Evolutionary conservation across 768 basidiomycete species (phyloP), one percentile per base, ranked within the genome.

Genomic region (Inosperma sp.): DNA sequence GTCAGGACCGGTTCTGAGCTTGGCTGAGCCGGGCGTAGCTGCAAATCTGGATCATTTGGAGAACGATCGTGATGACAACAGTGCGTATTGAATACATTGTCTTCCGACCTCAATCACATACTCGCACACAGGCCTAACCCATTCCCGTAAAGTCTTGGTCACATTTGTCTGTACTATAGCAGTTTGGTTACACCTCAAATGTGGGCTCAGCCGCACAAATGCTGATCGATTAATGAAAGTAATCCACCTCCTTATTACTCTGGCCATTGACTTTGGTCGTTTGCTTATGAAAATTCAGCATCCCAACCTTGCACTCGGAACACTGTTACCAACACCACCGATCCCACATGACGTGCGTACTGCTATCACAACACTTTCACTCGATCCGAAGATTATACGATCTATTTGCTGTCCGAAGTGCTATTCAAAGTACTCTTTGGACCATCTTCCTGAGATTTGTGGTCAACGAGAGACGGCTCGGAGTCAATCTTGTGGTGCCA

Each of bases 371-470:
- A 27, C 7, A 1, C 29, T 43, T 9, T 52, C 51, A 10, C n/a
- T 62, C 21, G 59, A 66, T 17, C 62, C 62, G 33, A 58, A 61
- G 1, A 57, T 66, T 22, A 53, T 53, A 3, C 51, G 56, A 5
- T 59, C 56, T 30, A 44, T 58, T 17, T 65, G 62, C 51, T 68
- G 67, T 48, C 62, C 63, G 2, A 44, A 51, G 39, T 69, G 65
- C 53, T 65, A 60, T 47, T 37, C 42, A 9, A 42, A 41, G 1
- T 62, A 59, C 52, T 41, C 54, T 23, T 16, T n/a, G 7, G 23
- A 30, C 3, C 45, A 51, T n/a, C 40, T 59, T 52, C 62, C 59
- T 10, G 26, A 22, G 17, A 25, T 39, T 13, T 66, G 64, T 35
- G 34, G 21, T 17, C 62, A 49, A 48, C 59, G 55, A 25, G 42